Conservation (phyloP, 768 basidiomycete genomes). For the Suillus subluteus region DNA sequence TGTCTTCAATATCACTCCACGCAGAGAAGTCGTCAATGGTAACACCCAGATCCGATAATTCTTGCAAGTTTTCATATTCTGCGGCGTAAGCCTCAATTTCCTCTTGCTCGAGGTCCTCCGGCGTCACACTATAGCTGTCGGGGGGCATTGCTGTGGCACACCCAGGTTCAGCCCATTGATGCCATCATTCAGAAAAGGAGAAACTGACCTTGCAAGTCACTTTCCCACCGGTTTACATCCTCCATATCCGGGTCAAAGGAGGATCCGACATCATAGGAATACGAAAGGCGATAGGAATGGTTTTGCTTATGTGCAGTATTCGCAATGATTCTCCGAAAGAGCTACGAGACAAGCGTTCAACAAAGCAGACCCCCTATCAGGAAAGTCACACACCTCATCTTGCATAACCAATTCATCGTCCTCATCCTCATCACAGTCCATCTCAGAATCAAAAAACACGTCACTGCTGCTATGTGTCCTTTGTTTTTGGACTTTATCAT, state of each 20-base stretch:
- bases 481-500: slow-evolving; percentile 36
- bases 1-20: slow-evolving; percentile 28
- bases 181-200: slow-evolving; percentile 1
- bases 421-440: slow-evolving; percentile 59
- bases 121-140: slow-evolving; percentile 25
- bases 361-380: slow-evolving; percentile 13
- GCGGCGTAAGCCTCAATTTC: slow-evolving; percentile 65
- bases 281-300: slow-evolving; percentile 65
- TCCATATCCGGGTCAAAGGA: slow-evolving; percentile 78
- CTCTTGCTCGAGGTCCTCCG: slow-evolving; percentile 56
- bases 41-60: slow-evolving; percentile 49
- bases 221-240: slow-evolving; percentile 63
- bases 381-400: slow-evolving; percentile 53
- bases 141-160: background rate
- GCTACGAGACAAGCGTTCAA: slow-evolving; percentile 39
- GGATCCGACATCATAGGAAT: slow-evolving; percentile 69
- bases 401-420: slow-evolving; percentile 63
- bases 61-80: slow-evolving; percentile 47
- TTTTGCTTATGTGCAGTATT: slow-evolving; percentile 51
- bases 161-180: background rate
- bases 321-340: slow-evolving; percentile 67
- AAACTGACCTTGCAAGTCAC: slow-evolving; percentile 48
- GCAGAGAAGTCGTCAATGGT: slow-evolving; percentile 18
- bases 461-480: slow-evolving; percentile 50
- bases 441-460: slow-evolving; percentile 45